Evolutionary conservation across 495 filamentous ascomycete genomes (phyloP).

Genomic region (Lineolata rhizophorae): DNA sequence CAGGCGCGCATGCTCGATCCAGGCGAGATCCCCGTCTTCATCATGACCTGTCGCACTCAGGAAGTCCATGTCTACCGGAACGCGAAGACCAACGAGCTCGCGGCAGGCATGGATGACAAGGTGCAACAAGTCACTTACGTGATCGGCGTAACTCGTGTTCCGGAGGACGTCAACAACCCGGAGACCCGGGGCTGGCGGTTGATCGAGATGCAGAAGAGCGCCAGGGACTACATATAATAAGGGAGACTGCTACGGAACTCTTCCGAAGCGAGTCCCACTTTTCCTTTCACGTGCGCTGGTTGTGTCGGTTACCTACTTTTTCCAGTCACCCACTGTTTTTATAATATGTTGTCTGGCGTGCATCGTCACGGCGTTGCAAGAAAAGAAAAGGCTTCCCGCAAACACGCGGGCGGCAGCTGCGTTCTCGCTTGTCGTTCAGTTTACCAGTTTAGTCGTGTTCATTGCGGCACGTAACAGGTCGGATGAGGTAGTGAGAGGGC

Average conservation of each 20-base stretch:
- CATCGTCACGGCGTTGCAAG: too few relatives aligned
- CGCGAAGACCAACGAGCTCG: slow-evolving; percentile 65
- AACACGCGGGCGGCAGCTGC: too few relatives aligned
- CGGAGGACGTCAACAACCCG: slow-evolving; percentile 90
- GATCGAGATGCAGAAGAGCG: slow-evolving; percentile 97
- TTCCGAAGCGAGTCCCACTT: not conserved
- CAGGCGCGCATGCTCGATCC: slow-evolving; percentile 85
- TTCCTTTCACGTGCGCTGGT: too few relatives aligned
- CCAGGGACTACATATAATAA: slow-evolving; percentile 70
- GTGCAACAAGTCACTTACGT: slow-evolving; percentile 96
- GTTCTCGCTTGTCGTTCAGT: too few relatives aligned
- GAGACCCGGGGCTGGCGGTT: slow-evolving; percentile 92
- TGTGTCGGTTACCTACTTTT: too few relatives aligned
- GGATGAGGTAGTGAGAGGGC: too few relatives aligned
- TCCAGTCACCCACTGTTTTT: too few relatives aligned
- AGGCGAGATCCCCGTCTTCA: slow-evolving; percentile 90
- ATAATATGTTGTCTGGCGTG: too few relatives aligned
- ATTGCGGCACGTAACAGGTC: too few relatives aligned
- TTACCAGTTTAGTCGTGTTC: too few relatives aligned
- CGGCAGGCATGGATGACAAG: slow-evolving; percentile 97
- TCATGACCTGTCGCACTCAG: slow-evolving; percentile 89
- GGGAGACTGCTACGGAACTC: not conserved
- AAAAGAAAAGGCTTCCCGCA: too few relatives aligned
- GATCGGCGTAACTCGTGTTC: slow-evolving; percentile 78
- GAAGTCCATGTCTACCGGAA: slow-evolving; percentile 95